A percentile compares a stretch with the other conserved stretches of the same genome.
These are phyloP conservation scores for Obba rivulosa DNA, from an alignment of 768 basidiomycete genomes.

Conservation along the genomic window DNA sequence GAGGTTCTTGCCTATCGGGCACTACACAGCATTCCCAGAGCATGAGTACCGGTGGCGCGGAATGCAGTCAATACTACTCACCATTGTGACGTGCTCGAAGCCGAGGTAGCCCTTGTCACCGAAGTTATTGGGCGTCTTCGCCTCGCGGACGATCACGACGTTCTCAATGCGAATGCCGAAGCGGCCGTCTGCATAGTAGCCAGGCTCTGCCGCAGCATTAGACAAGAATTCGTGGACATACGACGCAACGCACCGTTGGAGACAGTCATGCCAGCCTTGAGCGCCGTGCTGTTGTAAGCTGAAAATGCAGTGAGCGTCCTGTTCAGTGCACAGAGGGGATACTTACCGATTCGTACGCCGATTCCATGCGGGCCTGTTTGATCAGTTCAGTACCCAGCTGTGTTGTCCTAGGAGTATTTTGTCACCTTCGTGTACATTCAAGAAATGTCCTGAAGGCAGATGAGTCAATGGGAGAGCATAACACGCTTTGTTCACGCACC, in stretches of 20 bases:
- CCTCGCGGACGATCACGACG: constrained; percentile 72
- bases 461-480: not conserved
- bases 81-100: constrained; percentile 87
- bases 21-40: constrained; percentile 31
- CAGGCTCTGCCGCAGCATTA: constrained; percentile 56
- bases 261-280: constrained; percentile 85
- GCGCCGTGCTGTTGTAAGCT: constrained; percentile 63
- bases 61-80: constrained; percentile 22
- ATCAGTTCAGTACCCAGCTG: not conserved
- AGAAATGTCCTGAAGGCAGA: constrained; percentile 51
- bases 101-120: constrained; percentile 79
- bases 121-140: constrained; percentile 67
- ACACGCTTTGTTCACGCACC: constrained; percentile 30
- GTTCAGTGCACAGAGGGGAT: too few species aligned
- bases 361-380: constrained; percentile 54
- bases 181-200: constrained; percentile 85
- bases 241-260: constrained; percentile 57
- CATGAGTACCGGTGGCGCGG: constrained; percentile 18
- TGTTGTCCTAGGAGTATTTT: not conserved
- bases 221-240: not conserved
- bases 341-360: constrained; percentile 43
- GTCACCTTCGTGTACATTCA: constrained; percentile 85
- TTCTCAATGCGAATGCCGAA: constrained; percentile 95
- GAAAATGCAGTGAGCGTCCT: not conserved
- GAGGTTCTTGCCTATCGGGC: constrained; percentile 84